A percentile compares a stretch with the other conserved stretches of the same genome.
These are phyloP conservation scores for Moesziomyces sp. DNA, from an alignment of 1,284 basidiomycete genomes.

Conservation along the genomic window DNA sequence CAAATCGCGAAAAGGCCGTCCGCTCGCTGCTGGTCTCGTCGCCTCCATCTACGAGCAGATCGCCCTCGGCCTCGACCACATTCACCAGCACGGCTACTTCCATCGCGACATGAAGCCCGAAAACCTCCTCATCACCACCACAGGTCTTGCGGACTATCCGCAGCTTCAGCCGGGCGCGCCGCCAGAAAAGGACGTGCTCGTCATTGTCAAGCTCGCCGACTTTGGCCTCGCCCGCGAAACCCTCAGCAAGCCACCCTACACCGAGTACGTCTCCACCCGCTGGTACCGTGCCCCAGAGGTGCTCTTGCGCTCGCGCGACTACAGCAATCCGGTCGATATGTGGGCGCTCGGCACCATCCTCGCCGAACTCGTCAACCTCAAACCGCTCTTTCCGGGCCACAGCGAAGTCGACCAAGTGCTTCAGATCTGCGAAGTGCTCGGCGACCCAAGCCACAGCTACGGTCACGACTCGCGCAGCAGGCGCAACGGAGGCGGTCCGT, in stretches of 20 bases:
- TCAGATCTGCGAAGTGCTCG: slow-evolving; percentile 87
- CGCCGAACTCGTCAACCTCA: slow-evolving; percentile 93
- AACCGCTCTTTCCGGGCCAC: slow-evolving; percentile 96
- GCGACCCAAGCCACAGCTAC: slow-evolving; percentile 88
- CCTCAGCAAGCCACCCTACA: slow-evolving; percentile 88
- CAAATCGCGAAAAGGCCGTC: slow-evolving; percentile 91
- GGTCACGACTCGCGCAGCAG: slow-evolving; percentile 79
- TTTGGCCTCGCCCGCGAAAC: slow-evolving; percentile 96
- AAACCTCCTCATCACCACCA: slow-evolving; percentile 99
- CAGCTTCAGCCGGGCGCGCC: slow-evolving; percentile 49
- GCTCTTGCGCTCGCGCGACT: slow-evolving; percentile 86
- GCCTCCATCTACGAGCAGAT: slow-evolving; percentile 95
- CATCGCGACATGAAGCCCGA: slow-evolving; percentile 99
- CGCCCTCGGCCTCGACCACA: slow-evolving; percentile 88
- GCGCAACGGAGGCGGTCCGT: slow-evolving; percentile 84
- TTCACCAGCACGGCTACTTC: slow-evolving; percentile 92
- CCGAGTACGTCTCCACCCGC: slow-evolving; percentile 97
- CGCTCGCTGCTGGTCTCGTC: slow-evolving; percentile 92
- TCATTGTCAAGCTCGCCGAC: slow-evolving; percentile 97
- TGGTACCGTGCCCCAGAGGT: slow-evolving; percentile 99
- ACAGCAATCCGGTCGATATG: slow-evolving; percentile 97
- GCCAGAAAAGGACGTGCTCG: slow-evolving; percentile 88
- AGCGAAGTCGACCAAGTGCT: slow-evolving; percentile 93
- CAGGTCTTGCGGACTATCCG: slow-evolving; percentile 93
- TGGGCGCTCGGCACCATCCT: slow-evolving; percentile 99